Evolutionary conservation across 2,329 filamentous ascomycete species (phyloP), one percentile per base, ranked within the genome.

Genomic region (Alternaria rosae): DNA sequence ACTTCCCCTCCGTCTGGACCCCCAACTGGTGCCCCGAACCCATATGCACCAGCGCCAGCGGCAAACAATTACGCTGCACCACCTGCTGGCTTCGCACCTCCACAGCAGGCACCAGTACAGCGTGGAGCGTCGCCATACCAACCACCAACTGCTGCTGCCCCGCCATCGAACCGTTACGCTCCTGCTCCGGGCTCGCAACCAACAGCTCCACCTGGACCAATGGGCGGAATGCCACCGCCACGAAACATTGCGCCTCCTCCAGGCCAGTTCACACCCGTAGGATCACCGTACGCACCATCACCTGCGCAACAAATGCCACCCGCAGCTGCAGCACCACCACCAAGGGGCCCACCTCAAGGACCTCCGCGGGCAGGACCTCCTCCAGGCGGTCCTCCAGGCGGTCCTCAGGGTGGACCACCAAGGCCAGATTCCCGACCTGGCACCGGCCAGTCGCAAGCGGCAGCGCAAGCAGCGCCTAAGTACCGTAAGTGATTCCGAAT

Each of bases 41-140:
- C 86, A 2, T 92, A 94, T 69, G 88, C 89, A 20, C 90, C 89
- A 43, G 83, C 87, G 54, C 78, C 66, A 58, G 50, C 61, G 55
- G 64, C 61, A 8, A 79, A 78, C 77, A 82, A 86, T 3, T 92
- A 94, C 69, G 88, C 89, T 10, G 90, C 65, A 51, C 82, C 62
- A 69, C 78, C 72, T 69, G 77, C 76, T 80, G 61, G 82, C 75
- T 75, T 81, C 80, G 66, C 83, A 80, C 78, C 83, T 32, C 79
- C 73, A 68, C 78, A 70, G 54, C 86, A 86, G 45, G 85, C 89
- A 43, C 86, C 88, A 20, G 86, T 92, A 54, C 86, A 89, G 21
- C 89, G 93, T 66, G 93, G 91, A 26, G 86, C 91, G 5, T 97
- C 94, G 25, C 94, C 94, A 6, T 97, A 97, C 79, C 93, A 94